Base-by-base conservation (phyloP, 78 protist species). In the Creolimax fragrantissima region DNA sequence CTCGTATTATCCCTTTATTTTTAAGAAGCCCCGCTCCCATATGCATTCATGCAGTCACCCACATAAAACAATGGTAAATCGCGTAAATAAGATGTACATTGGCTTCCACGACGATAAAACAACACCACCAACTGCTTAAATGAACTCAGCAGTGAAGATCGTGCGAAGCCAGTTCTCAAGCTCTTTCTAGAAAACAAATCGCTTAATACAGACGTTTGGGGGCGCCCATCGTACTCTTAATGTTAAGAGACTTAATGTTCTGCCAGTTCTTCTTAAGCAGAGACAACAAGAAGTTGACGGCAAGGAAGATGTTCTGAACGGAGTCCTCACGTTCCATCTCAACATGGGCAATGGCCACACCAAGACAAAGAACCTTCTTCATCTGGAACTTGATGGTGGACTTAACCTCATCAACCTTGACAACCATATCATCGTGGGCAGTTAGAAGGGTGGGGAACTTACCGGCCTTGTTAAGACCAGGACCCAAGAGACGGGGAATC, bases 181-280 rank as follows among this genome's bases (percentile, higher is more conserved):
- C 86, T 6, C 2, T 24, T 24, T 5, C 7, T 39, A 24, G 86
- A 24, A 24, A 24, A 41, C 1, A 6, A 11, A 41, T 4, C 84
- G 81, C 89, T 95, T 96, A 98, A 95, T 95, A 98, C 93, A 98
- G n/a, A 47, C 97, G 94, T 93, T 74, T 45, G 47, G 98, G 94
- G 92, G 41, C 88, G 94, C 99, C 99, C 99, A 98, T 97, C 89
- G 99, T 93, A 41, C 98, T 67, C 97, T 99, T 98, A 95, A 99
- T 93, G 98, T 98, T 81, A 45, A 99, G 90, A 41, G 97, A 91
- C 94, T 95, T 94, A 92, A 99, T 89, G 97, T 99, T 99, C 95
- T 99, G 99, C 99, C 99, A 99, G 86, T 97, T 94, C 99, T 99
- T 99, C 98, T 98, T 98, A 93, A 99, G 97, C 81, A 99, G 98